Conservation (phyloP, 2,329 filamentous ascomycete genomes). For the Paramyrothecium sp. region DNA sequence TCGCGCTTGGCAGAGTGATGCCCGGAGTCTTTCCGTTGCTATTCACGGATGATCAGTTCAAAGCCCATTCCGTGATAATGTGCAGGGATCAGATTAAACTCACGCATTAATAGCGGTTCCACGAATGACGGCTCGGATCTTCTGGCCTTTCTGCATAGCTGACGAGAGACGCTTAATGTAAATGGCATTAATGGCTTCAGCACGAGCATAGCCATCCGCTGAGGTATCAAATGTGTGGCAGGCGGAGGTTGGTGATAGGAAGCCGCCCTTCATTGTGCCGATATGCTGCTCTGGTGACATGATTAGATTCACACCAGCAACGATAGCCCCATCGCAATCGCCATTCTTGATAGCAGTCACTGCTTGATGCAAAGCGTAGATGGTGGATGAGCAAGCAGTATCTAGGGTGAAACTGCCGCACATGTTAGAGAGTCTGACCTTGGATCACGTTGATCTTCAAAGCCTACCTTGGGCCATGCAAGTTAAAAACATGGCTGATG, state of each 20-base stretch:
- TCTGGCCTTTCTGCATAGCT: constrained; percentile 51
- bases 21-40: constrained; percentile 45
- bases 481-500: constrained; percentile 20
- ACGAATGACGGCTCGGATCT: constrained; percentile 47
- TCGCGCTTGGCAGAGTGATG: constrained; percentile 49
- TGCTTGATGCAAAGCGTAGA: constrained; percentile 41
- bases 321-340: constrained; percentile 29
- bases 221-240: constrained; percentile 47
- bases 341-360: constrained; percentile 26
- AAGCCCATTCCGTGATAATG: too few species aligned
- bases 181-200: constrained; percentile 53
- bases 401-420: constrained; percentile 39
- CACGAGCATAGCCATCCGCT: constrained; percentile 52
- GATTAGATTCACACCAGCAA: constrained; percentile 28
- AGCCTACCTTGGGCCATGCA: constrained; percentile 20
- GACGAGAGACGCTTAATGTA: constrained; percentile 52
- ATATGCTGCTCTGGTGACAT: constrained; percentile 20
- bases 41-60: too few species aligned
- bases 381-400: constrained; percentile 43
- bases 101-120: constrained; percentile 43
- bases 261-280: constrained; percentile 17
- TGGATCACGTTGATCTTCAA: background rate
- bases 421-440: background rate
- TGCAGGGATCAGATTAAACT: too few species aligned
- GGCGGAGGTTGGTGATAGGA: constrained; percentile 28